Percentiles rank a stretch among this genome's conserved stretches.
phyloP scores from a whole-genome alignment of 2,329 filamentous ascomycete species.

The Thelonectria rubi region DNA sequence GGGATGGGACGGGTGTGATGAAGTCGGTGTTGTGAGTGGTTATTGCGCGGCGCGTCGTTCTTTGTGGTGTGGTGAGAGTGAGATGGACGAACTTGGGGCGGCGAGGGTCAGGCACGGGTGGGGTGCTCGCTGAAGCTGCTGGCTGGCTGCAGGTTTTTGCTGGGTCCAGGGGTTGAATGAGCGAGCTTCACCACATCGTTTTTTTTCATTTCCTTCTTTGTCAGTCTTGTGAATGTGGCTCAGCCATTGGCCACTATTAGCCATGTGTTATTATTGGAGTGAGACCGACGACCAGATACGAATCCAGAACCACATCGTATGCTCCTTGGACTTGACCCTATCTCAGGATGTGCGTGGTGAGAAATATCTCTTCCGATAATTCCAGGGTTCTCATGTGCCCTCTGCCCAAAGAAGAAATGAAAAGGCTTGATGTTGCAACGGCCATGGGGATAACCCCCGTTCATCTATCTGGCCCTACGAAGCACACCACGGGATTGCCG shows the following conservation, averaged over 20 bases:
- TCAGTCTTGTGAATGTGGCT: background rate
- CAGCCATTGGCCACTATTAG: background rate
- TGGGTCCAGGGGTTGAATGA: background rate
- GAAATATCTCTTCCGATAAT: background rate
- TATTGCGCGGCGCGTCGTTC: slow-evolving; percentile 16
- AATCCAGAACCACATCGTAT: background rate
- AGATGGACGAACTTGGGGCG: background rate
- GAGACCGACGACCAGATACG: background rate
- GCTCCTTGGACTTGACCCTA: background rate
- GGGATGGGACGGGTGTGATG: slow-evolving; percentile 28
- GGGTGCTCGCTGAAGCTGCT: background rate
- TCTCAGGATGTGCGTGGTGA: background rate
- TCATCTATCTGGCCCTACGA: slow-evolving; percentile 11
- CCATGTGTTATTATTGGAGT: background rate
- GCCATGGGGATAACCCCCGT: background rate
- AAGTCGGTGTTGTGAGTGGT: slow-evolving; percentile 7
- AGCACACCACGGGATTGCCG: slow-evolving; percentile 16
- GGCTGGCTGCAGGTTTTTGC: background rate
- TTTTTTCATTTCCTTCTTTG: background rate
- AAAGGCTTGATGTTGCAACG: slow-evolving; percentile 4
- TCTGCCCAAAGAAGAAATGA: slow-evolving; percentile 10
- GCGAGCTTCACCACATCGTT: background rate
- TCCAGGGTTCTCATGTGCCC: background rate
- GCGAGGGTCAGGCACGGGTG: background rate
- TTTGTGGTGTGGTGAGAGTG: slow-evolving; percentile 1